Percentiles rank a stretch among this genome's conserved stretches.
Conservation (phyloP, 805 yeast species). For the Candida schatavii region DNA sequence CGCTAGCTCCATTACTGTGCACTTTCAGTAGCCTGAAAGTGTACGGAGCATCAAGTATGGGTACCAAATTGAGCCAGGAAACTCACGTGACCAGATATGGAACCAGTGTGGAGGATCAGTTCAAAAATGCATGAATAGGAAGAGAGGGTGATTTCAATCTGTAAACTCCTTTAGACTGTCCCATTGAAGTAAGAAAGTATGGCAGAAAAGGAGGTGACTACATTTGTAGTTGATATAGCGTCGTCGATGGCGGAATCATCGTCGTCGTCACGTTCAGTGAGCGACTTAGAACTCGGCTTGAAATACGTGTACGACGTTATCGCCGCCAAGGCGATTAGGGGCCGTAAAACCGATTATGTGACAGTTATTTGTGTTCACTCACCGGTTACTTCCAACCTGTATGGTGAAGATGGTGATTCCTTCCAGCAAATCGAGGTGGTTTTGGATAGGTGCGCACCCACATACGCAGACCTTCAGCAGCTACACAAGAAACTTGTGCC, state of each 20-base stretch:
- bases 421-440: constrained; percentile 19
- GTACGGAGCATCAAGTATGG: no score
- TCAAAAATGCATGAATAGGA: no score
- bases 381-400: constrained; percentile 12
- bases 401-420: constrained; percentile 9
- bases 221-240: constrained; percentile 51
- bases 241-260: constrained; percentile 38
- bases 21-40: no score
- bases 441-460: constrained; percentile 18
- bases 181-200: constrained; percentile 13
- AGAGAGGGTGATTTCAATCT: neutral
- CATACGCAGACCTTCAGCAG: constrained; percentile 15
- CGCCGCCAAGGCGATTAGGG: constrained; percentile 21
- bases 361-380: constrained; percentile 30
- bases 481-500: constrained; percentile 9
- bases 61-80: neutral
- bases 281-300: constrained; percentile 33
- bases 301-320: constrained; percentile 42
- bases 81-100: no score
- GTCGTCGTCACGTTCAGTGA: constrained; percentile 4
- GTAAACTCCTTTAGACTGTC: neutral
- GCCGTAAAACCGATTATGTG: constrained; percentile 39
- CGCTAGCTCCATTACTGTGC: no score
- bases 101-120: no score
- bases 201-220: constrained; percentile 42